These are phyloP conservation scores for Simplicillium aogashimaense DNA, from an alignment of 2,329 filamentous ascomycete genomes.

Conservation along the genomic window DNA sequence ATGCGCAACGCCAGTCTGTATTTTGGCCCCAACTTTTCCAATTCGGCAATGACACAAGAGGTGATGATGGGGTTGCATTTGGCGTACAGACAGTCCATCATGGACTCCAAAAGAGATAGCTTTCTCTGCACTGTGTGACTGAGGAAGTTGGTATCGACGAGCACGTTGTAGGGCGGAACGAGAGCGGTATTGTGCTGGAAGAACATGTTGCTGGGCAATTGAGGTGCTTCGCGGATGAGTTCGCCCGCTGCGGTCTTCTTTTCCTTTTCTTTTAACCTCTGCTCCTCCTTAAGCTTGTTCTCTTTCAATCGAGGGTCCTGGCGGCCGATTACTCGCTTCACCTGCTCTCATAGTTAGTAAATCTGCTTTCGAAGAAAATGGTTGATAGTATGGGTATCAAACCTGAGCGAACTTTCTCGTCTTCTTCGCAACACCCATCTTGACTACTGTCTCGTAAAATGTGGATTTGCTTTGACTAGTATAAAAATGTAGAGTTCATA, in stretches of 20 bases:
- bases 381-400: constrained; percentile 1
- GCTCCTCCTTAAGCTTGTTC: constrained; percentile 57
- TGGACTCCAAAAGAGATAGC: constrained; percentile 73
- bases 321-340: constrained; percentile 76
- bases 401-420: constrained; percentile 82
- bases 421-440: constrained; percentile 82
- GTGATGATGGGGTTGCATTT: constrained; percentile 87
- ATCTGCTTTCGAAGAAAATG: constrained; percentile 1
- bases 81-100: constrained; percentile 92
- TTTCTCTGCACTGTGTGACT: constrained; percentile 87
- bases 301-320: constrained; percentile 74
- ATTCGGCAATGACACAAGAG: constrained; percentile 64
- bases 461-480: constrained; percentile 2
- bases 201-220: constrained; percentile 77
- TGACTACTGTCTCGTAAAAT: constrained; percentile 1
- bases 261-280: constrained; percentile 18
- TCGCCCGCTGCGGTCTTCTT: constrained; percentile 47
- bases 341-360: constrained; percentile 24
- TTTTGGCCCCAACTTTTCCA: constrained; percentile 82
- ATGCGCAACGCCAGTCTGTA: constrained; percentile 81
- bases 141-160: constrained; percentile 85
- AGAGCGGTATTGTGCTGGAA: constrained; percentile 83
- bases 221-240: constrained; percentile 68
- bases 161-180: constrained; percentile 68
- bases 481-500: neutral